phyloP scores from a whole-genome alignment of 164 flowering plant genomes.

The grape (Vitis vinifera) region ASM3070453v1 NC_081820.1:19861501-19862000 shows the following conservation, averaged over 20 bases:
- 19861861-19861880: conserved; percentile 42
- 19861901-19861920: conserved; percentile 24
- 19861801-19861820: conserved; percentile 36
- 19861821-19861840: background rate
- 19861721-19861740: conserved; percentile 27
- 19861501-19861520: conserved; percentile 5
- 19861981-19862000: conserved; percentile 22
- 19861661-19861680: conserved; percentile 57
- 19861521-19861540: conserved; percentile 22
- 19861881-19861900: conserved; percentile 27
- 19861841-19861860: background rate
- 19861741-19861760: conserved; percentile 16
- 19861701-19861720: conserved; percentile 21
- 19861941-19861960: conserved; percentile 9
- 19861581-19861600: conserved; percentile 16
- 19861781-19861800: conserved; percentile 56
- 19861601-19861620: conserved; percentile 18
- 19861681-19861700: conserved; percentile 57
- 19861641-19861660: conserved; percentile 60
- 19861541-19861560: conserved; percentile 27
- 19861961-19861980: background rate
- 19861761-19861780: conserved; percentile 37
- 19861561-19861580: conserved; percentile 16
- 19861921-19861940: conserved; percentile 1
- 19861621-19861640: conserved; percentile 44